phyloP scores from a whole-genome alignment of 2,329 filamentous ascomycete species.

The Tricladium varicosporioides region DNA sequence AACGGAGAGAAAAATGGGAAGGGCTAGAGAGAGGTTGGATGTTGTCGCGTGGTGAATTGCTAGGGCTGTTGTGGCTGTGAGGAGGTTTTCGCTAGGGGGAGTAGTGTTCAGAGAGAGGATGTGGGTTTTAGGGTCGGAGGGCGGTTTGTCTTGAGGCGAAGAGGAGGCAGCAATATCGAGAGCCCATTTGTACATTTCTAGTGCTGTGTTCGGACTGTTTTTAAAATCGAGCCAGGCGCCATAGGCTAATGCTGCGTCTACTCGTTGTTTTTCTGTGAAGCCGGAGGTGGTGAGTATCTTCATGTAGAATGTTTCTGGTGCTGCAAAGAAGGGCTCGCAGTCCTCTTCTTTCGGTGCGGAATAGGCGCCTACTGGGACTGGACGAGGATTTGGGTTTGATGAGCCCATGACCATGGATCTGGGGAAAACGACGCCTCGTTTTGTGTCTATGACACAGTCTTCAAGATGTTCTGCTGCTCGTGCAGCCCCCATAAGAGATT shows the following conservation, averaged over 20 bases:
- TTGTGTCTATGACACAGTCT: constrained; percentile 70
- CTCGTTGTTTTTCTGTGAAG: constrained; percentile 72
- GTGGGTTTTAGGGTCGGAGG: constrained; percentile 62
- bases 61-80: constrained; percentile 72
- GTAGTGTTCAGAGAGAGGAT: constrained; percentile 57
- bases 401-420: constrained; percentile 74
- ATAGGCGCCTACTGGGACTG: constrained; percentile 62
- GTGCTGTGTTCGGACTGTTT: constrained; percentile 59
- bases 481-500: constrained; percentile 75
- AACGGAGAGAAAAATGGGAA: constrained; percentile 83
- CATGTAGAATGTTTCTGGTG: constrained; percentile 76
- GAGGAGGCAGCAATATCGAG: constrained; percentile 68
- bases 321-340: constrained; percentile 65
- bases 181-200: constrained; percentile 72
- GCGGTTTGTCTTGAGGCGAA: constrained; percentile 39
- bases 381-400: constrained; percentile 77
- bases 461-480: constrained; percentile 78
- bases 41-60: constrained; percentile 74
- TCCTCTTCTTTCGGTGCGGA: constrained; percentile 71
- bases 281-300: constrained; percentile 79
- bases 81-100: constrained; percentile 69
- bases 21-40: constrained; percentile 64
- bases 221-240: constrained; percentile 85
- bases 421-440: constrained; percentile 64
- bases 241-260: constrained; percentile 80